phyloP scores from a whole-genome alignment of 768 basidiomycete species.

The Rhodotorula babjevae region DNA sequence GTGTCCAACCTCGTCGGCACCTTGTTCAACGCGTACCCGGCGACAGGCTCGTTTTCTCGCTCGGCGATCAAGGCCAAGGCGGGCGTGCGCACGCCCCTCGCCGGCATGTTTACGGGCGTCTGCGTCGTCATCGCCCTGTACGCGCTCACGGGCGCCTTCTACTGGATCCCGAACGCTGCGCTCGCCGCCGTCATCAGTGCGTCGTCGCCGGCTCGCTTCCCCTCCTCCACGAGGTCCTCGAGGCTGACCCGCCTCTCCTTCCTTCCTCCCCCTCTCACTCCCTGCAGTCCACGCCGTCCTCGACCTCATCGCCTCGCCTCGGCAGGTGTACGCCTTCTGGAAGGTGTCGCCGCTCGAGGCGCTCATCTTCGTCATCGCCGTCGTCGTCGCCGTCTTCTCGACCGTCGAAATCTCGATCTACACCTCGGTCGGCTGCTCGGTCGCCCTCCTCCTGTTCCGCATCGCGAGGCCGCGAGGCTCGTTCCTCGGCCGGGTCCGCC shows the following conservation, averaged over 20 bases:
- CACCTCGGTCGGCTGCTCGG: constrained; percentile 67
- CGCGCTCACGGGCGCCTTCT: constrained; percentile 65
- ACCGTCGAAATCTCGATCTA: constrained; percentile 38
- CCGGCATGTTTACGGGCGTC: constrained; percentile 71
- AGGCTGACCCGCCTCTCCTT: too few species aligned
- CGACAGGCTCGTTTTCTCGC: constrained; percentile 98
- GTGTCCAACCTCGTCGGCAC: constrained; percentile 54
- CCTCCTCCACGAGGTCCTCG: background rate
- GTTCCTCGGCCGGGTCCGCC: constrained; percentile 79
- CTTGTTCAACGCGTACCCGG: constrained; percentile 85
- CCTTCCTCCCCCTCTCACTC: too few species aligned
- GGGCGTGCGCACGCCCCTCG: constrained; percentile 91
- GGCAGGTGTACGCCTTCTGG: constrained; percentile 83
- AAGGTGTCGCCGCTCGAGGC: constrained; percentile 80
- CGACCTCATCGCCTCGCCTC: constrained; percentile 72
- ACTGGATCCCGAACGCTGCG: constrained; percentile 50
- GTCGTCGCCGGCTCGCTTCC: background rate
- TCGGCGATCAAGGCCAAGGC: constrained; percentile 93
- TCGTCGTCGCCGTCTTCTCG: constrained; percentile 72
- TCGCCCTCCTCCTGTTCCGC: constrained; percentile 74
- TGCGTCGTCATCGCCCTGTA: constrained; percentile 89
- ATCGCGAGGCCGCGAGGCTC: constrained; percentile 80
- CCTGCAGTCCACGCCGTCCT: constrained; percentile 56
- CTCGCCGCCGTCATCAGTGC: constrained; percentile 54
- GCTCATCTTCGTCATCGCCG: constrained; percentile 43